Evolutionary conservation across 495 filamentous ascomycete species (phyloP).

Genomic region (Neurospora intermedia): DNA sequence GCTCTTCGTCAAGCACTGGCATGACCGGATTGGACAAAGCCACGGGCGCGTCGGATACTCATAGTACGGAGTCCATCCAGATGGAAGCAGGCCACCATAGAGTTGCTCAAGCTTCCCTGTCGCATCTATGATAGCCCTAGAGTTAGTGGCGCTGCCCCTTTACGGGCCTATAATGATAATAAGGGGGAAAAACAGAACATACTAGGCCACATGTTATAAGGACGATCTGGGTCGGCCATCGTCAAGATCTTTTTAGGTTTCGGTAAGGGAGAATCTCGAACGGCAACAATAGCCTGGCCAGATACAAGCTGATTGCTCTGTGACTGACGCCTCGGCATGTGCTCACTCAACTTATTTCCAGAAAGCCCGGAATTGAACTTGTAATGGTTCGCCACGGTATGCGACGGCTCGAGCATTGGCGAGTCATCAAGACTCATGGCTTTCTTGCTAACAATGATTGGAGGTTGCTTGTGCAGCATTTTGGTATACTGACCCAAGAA

Average conservation of each 20-base stretch:
- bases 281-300: background rate
- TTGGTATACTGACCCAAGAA: constrained; percentile 9
- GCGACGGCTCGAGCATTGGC: constrained; percentile 4
- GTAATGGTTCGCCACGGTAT: background rate
- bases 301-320: background rate
- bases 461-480: background rate
- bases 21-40: constrained; percentile 2
- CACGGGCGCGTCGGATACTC: background rate
- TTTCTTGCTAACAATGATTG: constrained; percentile 9
- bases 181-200: background rate
- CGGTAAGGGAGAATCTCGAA: background rate
- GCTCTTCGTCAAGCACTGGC: background rate
- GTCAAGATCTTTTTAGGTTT: background rate
- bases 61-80: constrained; percentile 3
- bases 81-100: constrained; percentile 13
- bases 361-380: background rate
- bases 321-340: background rate
- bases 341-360: background rate
- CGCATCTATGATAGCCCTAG: background rate
- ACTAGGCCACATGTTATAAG: constrained; percentile 22
- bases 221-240: constrained; percentile 17
- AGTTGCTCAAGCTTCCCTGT: constrained; percentile 2
- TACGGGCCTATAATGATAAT: background rate
- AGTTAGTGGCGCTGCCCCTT: background rate
- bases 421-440: constrained; percentile 5